Conservation (phyloP, 768 basidiomycete species). For the Exsudoporus frostii region DNA sequence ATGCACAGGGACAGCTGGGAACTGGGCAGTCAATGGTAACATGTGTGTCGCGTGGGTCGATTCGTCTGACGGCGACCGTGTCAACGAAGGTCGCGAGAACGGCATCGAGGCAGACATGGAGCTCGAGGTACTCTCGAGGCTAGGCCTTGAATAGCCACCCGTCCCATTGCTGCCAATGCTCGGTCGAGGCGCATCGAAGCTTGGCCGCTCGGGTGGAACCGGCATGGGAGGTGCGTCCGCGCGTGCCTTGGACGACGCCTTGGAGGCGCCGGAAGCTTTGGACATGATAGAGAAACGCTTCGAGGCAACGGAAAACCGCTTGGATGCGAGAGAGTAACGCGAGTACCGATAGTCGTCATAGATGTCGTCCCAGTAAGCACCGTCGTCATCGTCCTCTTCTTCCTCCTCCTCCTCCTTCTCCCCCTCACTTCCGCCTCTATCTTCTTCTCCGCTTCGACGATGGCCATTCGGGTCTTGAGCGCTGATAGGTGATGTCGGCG, state of each 20-base stretch:
- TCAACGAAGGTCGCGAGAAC: slow-evolving; percentile 18
- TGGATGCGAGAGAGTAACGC: slow-evolving; percentile 49
- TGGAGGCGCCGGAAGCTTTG: slow-evolving; percentile 23
- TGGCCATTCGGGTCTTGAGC: neutral
- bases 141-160: slow-evolving; percentile 18
- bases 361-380: slow-evolving; percentile 68
- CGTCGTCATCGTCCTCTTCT: slow-evolving; percentile 30
- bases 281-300: slow-evolving; percentile 16
- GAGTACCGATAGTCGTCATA: slow-evolving; percentile 82
- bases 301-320: slow-evolving; percentile 10
- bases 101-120: slow-evolving; percentile 14
- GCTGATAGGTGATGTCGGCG: slow-evolving; percentile 22
- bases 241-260: slow-evolving; percentile 24
- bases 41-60: slow-evolving; percentile 15
- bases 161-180: slow-evolving; percentile 24
- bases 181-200: slow-evolving; percentile 13
- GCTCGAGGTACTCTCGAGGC: slow-evolving; percentile 25
- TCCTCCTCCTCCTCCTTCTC: slow-evolving; percentile 26
- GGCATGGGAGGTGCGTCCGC: slow-evolving; percentile 28
- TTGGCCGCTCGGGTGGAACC: slow-evolving; percentile 20
- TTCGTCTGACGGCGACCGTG: slow-evolving; percentile 23
- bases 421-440: slow-evolving; percentile 10
- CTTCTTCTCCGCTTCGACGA: slow-evolving; percentile 7
- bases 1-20: slow-evolving; percentile 31
- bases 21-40: slow-evolving; percentile 29